Evolutionary conservation across 306 rosid species (phyloP), one percentile per base, ranked within the genome.

Genomic region (Vigna trinervia): DNA sequence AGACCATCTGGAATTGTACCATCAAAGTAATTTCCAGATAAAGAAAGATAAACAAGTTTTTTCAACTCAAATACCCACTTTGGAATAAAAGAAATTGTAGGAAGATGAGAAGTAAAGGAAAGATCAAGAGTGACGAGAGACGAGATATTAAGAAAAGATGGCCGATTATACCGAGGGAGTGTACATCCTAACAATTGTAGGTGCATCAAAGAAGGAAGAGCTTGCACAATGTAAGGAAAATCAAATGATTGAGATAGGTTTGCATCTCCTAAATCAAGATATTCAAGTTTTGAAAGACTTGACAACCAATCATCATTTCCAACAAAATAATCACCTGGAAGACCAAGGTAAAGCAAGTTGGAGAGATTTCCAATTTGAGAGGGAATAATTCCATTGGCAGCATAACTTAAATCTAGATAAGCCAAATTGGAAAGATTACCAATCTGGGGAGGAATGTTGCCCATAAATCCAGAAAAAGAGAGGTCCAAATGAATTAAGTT

Each of bases 121-220:
- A 22, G 23, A 22, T 22, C 1, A 13, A 73, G 69, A 48, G 78
- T 45, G 20, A 26, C 34, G 6, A 74, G 70, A 43, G 78, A 74
- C 1, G 78, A 60, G 5, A 60, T 60, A 19, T 74, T 74, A n/a
- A 59, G 20, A 5, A 20, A 41, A 8, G 70, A 23, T n/a, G 70
- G 59, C 3, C 45, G 69, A 2, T 15, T 46, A 60, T 74, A 14
- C 34, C 6, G 4, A 14, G 20, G 2, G 1, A 73, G n/a, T 0
- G 0, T 19, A 65, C 67, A 72, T 0, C 0, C 0, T 14, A 0
- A 0, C 52, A 82, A 82, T 41, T 17, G 30, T 43, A 78, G 22
- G 10, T 77, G 45, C 0, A 0, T 5, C 23, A 82, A 58, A 72
- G 76, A 39, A 6, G 85, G 74, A 19, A 83, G 71, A 41, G 23